Conservation (phyloP, 2,329 filamentous ascomycete species). For the Phoma sp. region DNA sequence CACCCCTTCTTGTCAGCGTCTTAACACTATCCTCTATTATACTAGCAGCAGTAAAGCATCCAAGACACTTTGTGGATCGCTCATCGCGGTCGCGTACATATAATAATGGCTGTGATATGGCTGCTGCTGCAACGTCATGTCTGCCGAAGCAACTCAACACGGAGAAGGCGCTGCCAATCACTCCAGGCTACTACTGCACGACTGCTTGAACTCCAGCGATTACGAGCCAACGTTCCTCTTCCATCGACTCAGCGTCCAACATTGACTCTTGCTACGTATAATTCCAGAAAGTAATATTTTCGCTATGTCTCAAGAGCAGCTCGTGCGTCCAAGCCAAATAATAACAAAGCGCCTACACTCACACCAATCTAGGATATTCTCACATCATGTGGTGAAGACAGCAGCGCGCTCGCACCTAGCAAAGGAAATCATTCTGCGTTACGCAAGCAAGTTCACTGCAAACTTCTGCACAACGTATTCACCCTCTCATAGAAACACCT, state of each 20-base stretch:
- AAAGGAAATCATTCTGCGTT: not conserved
- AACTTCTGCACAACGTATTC: constrained; percentile 2
- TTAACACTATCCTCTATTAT: not conserved
- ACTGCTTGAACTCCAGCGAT: not conserved
- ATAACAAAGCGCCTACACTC: not conserved
- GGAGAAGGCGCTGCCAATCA: not conserved
- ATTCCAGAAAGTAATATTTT: no score
- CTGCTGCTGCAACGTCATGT: not conserved
- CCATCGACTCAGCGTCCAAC: no score
- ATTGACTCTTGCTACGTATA: no score
- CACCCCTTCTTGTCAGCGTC: not conserved
- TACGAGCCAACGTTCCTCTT: no score
- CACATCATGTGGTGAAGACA: not conserved
- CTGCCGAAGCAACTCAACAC: not conserved
- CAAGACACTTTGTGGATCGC: no score
- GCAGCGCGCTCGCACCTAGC: not conserved
- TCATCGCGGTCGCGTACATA: no score
- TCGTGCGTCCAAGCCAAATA: not conserved
- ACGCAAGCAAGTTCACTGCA: not conserved
- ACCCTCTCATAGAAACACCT: not conserved
- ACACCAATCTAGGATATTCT: not conserved
- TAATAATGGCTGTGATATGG: no score
- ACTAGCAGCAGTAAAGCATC: no score
- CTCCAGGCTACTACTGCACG: not conserved
- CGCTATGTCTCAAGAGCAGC: not conserved